Evolutionary conservation across 1,139 yeast genomes (phyloP), one percentile per base, ranked within the genome.

Genomic region (Lodderomyces pseudojiufengensis): DNA sequence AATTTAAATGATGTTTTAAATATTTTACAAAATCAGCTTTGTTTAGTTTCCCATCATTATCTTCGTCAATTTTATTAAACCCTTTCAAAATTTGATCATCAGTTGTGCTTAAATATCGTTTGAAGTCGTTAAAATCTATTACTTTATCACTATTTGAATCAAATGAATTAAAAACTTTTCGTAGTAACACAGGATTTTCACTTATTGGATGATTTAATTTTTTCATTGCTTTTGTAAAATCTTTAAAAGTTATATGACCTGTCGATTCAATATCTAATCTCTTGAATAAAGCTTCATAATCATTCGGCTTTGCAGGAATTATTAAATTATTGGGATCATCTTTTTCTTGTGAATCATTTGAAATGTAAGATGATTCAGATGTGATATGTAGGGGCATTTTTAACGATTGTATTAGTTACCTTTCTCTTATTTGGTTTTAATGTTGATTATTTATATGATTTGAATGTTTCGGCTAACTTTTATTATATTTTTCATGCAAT

Each of bases 41-140:
- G 33, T 76, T 77, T 27, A 88, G 70, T 42, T 61, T 73, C 1
- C 97, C 96, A 53, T 86, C 95, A 36, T 79, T 65, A 52, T 87
- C 90, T 37, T 65, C 65, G 57, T 88, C 97, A 29, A 88, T 72
- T 41, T 69, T 72, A 37, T 69, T 65, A 54, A 88, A 88, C 0
- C 95, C 92, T 32, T 61, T 65, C 37, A 74, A 70, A 39, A 88
- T 80, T 54, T 85, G 92, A 25, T 65, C 66, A 49, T 84, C 94
- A 1, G 92, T 84, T 14, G 68, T 65, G 4, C 65, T 56, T 24
- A 83, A 72, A 54, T 82, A 84, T 26, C 61, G 57, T 44, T 76
- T 72, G 52, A 84, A 84, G 51, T 82, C 87, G 20, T 65, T 63
- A 42, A 71, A 76, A 50, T 80, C 83, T 18, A 82, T 70, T 8